Conservation (phyloP, 2,329 filamentous ascomycete species). For the Dothideomycetes sp. region DNA sequence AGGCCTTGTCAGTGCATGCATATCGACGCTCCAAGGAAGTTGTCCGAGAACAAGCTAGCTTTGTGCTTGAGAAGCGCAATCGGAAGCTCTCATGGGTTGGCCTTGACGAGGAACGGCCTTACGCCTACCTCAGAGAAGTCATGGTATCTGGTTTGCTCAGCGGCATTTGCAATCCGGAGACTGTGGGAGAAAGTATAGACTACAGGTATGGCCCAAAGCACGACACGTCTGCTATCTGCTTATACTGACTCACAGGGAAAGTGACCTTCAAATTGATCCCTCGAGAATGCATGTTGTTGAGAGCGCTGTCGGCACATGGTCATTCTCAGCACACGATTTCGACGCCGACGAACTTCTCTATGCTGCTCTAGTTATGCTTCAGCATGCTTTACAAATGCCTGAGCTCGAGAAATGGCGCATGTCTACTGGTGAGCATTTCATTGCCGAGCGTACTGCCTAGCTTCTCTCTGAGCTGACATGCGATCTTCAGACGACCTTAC, state of each 20-base stretch:
- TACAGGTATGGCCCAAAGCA: slow-evolving; percentile 39
- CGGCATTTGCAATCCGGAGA: slow-evolving; percentile 68
- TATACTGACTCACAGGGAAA: slow-evolving; percentile 15
- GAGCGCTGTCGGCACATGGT: slow-evolving; percentile 64
- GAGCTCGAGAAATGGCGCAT: slow-evolving; percentile 74
- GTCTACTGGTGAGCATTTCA: slow-evolving; percentile 51
- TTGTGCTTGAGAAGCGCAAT: slow-evolving; percentile 60
- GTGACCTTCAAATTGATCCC: slow-evolving; percentile 55
- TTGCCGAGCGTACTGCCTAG: slow-evolving; percentile 1
- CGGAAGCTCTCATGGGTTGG: slow-evolving; percentile 90
- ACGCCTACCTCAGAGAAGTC: slow-evolving; percentile 78
- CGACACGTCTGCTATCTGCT: too few species aligned
- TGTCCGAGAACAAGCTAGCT: slow-evolving; percentile 58
- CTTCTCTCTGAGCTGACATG: slow-evolving; percentile 15
- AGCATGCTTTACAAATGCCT: slow-evolving; percentile 73
- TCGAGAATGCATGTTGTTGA: slow-evolving; percentile 57
- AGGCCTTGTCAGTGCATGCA: slow-evolving; percentile 68
- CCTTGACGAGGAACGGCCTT: slow-evolving; percentile 72
- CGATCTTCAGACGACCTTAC: slow-evolving; percentile 58
- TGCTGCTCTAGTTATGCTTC: slow-evolving; percentile 76
- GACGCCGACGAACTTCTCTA: slow-evolving; percentile 83
- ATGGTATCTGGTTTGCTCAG: slow-evolving; percentile 91
- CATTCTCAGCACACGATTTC: slow-evolving; percentile 82
- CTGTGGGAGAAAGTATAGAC: slow-evolving; percentile 49
- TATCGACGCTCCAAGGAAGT: slow-evolving; percentile 74